phyloP scores from a whole-genome alignment of 2,329 filamentous ascomycete species.

The Purpureocillium lavendulum region DNA sequence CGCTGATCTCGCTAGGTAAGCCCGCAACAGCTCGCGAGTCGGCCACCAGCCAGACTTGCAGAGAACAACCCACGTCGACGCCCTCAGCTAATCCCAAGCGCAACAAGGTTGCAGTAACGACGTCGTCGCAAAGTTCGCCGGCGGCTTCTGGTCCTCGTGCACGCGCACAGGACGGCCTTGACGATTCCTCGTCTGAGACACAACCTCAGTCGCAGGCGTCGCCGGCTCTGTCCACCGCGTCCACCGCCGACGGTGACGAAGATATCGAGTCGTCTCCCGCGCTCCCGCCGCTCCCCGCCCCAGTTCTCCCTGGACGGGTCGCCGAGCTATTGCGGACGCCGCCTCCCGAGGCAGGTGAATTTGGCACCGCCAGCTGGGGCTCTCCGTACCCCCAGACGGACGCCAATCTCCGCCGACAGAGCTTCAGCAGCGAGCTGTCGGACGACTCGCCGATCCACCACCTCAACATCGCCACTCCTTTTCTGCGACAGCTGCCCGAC shows the following conservation, averaged over 20 bases:
- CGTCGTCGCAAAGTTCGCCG: constrained; percentile 45
- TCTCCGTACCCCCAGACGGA: constrained; percentile 74
- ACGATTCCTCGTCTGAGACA: constrained; percentile 25
- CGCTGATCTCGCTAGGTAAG: constrained; percentile 52
- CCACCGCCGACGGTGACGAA: constrained; percentile 49
- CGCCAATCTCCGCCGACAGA: constrained; percentile 38
- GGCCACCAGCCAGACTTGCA: too few relatives aligned
- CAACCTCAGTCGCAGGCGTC: constrained; percentile 35
- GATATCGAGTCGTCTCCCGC: constrained; percentile 48
- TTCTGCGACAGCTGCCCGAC: constrained; percentile 47
- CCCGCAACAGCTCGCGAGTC: too few relatives aligned
- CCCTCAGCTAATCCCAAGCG: background rate
- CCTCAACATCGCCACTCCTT: constrained; percentile 54
- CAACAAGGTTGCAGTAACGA: constrained; percentile 35
- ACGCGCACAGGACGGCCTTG: constrained; percentile 48
- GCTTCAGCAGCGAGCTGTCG: constrained; percentile 49
- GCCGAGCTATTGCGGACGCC: constrained; percentile 48
- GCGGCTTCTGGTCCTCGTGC: constrained; percentile 50
- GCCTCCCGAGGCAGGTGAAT: constrained; percentile 27
- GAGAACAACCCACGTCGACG: background rate
- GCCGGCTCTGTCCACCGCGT: constrained; percentile 53
- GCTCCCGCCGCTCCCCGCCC: constrained; percentile 49
- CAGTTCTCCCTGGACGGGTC: constrained; percentile 48
- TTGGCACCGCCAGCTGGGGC: constrained; percentile 77
- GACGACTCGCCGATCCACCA: constrained; percentile 54